Conservation (phyloP, 352 stramenopile species). For the Globisporangium irregulare region DNA sequence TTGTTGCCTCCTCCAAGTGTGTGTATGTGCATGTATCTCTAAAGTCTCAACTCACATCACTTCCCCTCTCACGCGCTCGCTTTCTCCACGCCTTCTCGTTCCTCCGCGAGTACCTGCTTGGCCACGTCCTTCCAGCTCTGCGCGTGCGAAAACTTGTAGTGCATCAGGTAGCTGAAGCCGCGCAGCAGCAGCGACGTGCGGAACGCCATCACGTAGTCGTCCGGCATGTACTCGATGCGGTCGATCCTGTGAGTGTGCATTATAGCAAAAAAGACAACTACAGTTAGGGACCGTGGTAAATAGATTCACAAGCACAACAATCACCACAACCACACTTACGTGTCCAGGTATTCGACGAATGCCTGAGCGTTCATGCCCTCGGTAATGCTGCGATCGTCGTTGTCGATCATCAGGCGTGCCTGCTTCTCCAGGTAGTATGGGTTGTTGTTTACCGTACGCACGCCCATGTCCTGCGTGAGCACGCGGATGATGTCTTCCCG, state of each 20-base stretch:
- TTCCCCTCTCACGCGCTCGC: background rate
- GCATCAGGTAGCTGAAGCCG: slow-evolving; percentile 80
- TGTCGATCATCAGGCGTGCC: slow-evolving; percentile 84
- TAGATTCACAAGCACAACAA: background rate
- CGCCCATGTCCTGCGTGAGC: slow-evolving; percentile 73
- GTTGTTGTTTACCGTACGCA: slow-evolving; percentile 72
- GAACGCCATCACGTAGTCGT: slow-evolving; percentile 89
- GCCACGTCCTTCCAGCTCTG: slow-evolving; percentile 76
- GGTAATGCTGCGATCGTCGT: slow-evolving; percentile 74
- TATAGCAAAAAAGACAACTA: background rate
- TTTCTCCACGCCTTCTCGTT: slow-evolving; percentile 11
- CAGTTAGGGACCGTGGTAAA: background rate
- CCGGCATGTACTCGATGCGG: slow-evolving; percentile 74
- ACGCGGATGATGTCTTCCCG: slow-evolving; percentile 75
- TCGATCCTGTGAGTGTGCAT: slow-evolving; percentile 47
- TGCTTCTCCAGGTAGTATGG: slow-evolving; percentile 85
- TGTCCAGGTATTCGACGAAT: slow-evolving; percentile 84
- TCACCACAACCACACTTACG: slow-evolving; percentile 32
- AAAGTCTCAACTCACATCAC: background rate
- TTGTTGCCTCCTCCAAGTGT: background rate
- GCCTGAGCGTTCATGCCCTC: slow-evolving; percentile 84
- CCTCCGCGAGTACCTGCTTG: slow-evolving; percentile 57
- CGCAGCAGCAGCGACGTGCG: slow-evolving; percentile 81
- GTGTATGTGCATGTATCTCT: background rate
- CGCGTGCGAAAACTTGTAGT: slow-evolving; percentile 86